Evolutionary conservation across 2,329 filamentous ascomycete genomes (phyloP).

Genomic region (Xylariomycetidae sp.): DNA sequence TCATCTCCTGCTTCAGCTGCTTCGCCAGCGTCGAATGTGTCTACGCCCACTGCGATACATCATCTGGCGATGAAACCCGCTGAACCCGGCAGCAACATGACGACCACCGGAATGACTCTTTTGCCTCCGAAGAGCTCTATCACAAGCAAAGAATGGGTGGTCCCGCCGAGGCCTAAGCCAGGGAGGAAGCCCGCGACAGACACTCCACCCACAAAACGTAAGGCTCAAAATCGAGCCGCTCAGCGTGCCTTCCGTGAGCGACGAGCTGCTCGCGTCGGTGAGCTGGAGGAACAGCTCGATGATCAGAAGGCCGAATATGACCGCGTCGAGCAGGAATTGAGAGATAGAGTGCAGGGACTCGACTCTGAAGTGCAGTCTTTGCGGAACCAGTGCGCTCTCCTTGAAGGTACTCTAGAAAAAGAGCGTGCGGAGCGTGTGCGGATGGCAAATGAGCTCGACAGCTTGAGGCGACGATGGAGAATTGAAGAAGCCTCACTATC

Average conservation of each 20-base stretch:
- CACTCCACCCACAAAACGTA: conserved; percentile 86
- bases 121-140: conserved; percentile 50
- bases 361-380: conserved; percentile 65
- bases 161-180: conserved; percentile 80
- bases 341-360: conserved; percentile 53
- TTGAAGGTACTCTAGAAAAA: conserved; percentile 60
- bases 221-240: conserved; percentile 89
- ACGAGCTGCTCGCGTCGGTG: conserved; percentile 77
- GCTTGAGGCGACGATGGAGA: conserved; percentile 19
- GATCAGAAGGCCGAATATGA: conserved; percentile 54
- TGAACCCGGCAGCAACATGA: conserved; percentile 36
- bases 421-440: conserved; percentile 47
- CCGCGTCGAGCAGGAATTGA: conserved; percentile 52
- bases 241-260: conserved; percentile 88
- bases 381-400: conserved; percentile 53
- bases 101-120: conserved; percentile 38
- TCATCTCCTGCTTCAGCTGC: conserved; percentile 23
- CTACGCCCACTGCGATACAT: conserved; percentile 20
- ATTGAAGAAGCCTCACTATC: conserved; percentile 17
- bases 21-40: conserved; percentile 22
- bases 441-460: conserved; percentile 22
- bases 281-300: conserved; percentile 63
- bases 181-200: conserved; percentile 92
- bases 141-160: conserved; percentile 81
- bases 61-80: conserved; percentile 25